Evolutionary conservation across 768 basidiomycete species (phyloP).

Genomic region (Suillus placidus): DNA sequence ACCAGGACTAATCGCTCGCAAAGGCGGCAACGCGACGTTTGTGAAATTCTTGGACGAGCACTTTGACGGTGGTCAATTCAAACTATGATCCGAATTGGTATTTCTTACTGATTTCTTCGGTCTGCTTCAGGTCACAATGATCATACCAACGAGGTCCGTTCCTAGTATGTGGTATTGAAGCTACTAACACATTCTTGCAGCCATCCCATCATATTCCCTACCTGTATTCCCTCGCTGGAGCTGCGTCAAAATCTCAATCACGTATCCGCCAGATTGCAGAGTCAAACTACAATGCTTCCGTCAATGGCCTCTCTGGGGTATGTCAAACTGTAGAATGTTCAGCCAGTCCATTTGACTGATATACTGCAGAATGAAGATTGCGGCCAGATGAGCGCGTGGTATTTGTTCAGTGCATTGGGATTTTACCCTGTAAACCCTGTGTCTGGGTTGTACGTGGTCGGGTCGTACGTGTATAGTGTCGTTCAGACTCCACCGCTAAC

Average conservation of each 20-base stretch:
- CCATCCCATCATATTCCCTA: constrained; percentile 89
- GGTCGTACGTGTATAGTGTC: constrained; percentile 52
- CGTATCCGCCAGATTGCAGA: constrained; percentile 69
- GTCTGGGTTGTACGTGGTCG: constrained; percentile 73
- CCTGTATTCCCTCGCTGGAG: constrained; percentile 72
- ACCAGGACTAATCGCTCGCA: constrained; percentile 57
- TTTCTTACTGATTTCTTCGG: not conserved
- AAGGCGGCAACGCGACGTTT: constrained; percentile 69
- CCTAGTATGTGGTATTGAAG: not conserved
- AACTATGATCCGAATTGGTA: not conserved
- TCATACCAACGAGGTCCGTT: constrained; percentile 74
- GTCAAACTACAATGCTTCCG: constrained; percentile 66
- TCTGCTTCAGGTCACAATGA: constrained; percentile 65
- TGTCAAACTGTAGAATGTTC: constrained; percentile 19
- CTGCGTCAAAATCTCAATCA: constrained; percentile 70
- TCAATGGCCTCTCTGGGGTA: constrained; percentile 74
- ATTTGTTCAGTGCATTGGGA: constrained; percentile 78
- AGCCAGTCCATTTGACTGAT: not conserved
- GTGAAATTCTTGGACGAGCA: constrained; percentile 66
- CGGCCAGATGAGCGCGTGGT: constrained; percentile 92
- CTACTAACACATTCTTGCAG: constrained; percentile 37
- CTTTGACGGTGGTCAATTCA: constrained; percentile 46
- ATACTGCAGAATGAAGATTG: constrained; percentile 77
- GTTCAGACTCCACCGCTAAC: not conserved
- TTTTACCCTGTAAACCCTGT: constrained; percentile 87